phyloP scores from a whole-genome alignment of 148 eudicot genomes.

The Camellia lanceoleosa region DNA sequence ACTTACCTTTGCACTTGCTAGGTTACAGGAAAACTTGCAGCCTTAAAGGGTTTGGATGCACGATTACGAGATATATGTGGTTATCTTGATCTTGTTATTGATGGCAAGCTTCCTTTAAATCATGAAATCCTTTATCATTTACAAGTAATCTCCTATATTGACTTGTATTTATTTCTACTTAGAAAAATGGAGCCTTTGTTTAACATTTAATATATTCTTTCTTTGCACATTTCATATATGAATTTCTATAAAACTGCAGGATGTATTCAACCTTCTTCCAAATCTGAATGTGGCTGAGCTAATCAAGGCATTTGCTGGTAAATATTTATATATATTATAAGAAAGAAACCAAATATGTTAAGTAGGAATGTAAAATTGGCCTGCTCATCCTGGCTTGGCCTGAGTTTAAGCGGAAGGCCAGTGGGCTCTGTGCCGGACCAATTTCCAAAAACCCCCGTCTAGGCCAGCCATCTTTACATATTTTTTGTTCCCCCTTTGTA shows the following conservation, averaged over 20 bases:
- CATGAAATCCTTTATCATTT: constrained; percentile 83
- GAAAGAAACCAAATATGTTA: not conserved
- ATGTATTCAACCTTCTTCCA: constrained; percentile 79
- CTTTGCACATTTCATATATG: no score
- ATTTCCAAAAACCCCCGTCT: no score
- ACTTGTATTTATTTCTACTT: not conserved
- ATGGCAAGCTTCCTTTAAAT: constrained; percentile 70
- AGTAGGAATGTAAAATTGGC: not conserved
- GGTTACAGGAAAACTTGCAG: constrained; percentile 87
- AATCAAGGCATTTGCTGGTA: constrained; percentile 80
- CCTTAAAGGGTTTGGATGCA: constrained; percentile 82
- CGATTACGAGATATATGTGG: constrained; percentile 64
- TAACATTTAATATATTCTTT: not conserved
- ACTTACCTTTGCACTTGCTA: constrained; percentile 13
- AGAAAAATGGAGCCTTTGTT: not conserved
- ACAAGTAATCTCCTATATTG: constrained; percentile 40
- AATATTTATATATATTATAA: not conserved
- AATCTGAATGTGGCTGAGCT: constrained; percentile 73
- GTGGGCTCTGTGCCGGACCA: no score
- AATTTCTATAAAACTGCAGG: constrained; percentile 34
- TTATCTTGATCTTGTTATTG: constrained; percentile 75
- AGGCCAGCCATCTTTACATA: not conserved
- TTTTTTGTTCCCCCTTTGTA: not conserved
- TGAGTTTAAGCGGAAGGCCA: no score
- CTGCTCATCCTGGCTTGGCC: no score